These are phyloP conservation scores for Onygenales sp. DNA, from an alignment of 2,329 filamentous ascomycete species.

Conservation along the genomic window DNA sequence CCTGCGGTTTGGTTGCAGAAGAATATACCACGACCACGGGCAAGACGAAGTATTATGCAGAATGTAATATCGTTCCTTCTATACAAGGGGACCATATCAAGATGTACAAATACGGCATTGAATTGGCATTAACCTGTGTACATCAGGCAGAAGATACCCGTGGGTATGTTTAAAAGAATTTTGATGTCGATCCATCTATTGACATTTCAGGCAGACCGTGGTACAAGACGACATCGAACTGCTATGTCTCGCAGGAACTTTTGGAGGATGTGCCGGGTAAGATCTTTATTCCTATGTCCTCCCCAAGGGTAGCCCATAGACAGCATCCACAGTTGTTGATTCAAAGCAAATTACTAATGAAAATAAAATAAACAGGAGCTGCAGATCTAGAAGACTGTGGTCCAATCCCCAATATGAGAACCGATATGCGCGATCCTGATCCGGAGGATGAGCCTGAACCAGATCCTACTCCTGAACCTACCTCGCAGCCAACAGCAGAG, in stretches of 20 bases:
- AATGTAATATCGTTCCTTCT: neutral
- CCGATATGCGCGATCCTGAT: neutral
- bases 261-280: neutral
- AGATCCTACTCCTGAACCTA: neutral
- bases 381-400: neutral
- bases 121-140: neutral
- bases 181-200: neutral
- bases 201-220: neutral
- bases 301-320: neutral
- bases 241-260: neutral
- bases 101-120: neutral
- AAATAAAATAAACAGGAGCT: neutral
- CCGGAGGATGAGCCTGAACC: neutral
- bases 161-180: neutral
- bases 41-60: neutral
- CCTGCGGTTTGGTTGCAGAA: neutral
- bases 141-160: neutral
- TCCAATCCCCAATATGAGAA: neutral
- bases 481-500: neutral
- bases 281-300: neutral
- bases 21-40: neutral
- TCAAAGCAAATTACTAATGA: neutral
- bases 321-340: neutral
- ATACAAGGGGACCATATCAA: neutral
- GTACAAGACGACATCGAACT: neutral